A percentile compares a stretch with the other conserved stretches of the same genome.
Conservation (phyloP, 2,329 filamentous ascomycete genomes). For the Intubia oerlemansii region DNA sequence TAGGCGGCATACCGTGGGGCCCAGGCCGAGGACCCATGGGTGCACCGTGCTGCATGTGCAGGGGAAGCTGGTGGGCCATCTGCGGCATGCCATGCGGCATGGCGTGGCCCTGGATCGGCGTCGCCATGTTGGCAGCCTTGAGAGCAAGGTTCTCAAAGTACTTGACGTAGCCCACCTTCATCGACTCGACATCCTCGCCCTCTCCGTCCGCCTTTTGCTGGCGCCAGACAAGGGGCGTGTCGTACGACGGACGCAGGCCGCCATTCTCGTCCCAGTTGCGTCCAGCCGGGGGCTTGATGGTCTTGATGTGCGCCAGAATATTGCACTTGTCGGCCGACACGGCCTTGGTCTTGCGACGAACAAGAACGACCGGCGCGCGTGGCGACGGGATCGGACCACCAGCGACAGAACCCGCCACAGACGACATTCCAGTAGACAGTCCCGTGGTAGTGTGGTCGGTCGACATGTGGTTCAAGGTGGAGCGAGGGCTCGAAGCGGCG, state of each 20-base stretch:
- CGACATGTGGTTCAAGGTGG: constrained; percentile 16
- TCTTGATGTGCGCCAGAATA: constrained; percentile 32
- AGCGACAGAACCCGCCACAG: constrained; percentile 1
- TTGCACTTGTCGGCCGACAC: constrained; percentile 49
- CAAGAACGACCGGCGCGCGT: constrained; percentile 14
- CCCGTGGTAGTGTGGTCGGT: background rate
- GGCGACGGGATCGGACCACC: constrained; percentile 5
- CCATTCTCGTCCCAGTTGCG: constrained; percentile 54
- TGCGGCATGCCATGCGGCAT: constrained; percentile 48
- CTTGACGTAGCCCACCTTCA: too few relatives aligned
- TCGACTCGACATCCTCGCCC: constrained; percentile 67
- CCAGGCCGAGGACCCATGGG: constrained; percentile 47
- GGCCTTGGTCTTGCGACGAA: constrained; percentile 50
- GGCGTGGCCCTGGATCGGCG: constrained; percentile 29
- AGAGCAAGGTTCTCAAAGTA: constrained; percentile 50
- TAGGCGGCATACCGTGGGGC: constrained; percentile 48
- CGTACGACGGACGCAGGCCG: constrained; percentile 66
- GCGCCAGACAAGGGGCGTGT: constrained; percentile 72
- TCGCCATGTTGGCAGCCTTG: constrained; percentile 30
- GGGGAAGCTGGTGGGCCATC: constrained; percentile 59
- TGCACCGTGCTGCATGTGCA: constrained; percentile 48
- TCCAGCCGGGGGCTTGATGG: constrained; percentile 26
- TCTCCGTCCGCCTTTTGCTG: constrained; percentile 24
- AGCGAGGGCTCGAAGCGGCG: constrained; percentile 49
- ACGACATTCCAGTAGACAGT: too few relatives aligned